These are phyloP conservation scores for Ustulina deusta DNA, from an alignment of 2,329 filamentous ascomycete genomes.

Conservation along the genomic window DNA sequence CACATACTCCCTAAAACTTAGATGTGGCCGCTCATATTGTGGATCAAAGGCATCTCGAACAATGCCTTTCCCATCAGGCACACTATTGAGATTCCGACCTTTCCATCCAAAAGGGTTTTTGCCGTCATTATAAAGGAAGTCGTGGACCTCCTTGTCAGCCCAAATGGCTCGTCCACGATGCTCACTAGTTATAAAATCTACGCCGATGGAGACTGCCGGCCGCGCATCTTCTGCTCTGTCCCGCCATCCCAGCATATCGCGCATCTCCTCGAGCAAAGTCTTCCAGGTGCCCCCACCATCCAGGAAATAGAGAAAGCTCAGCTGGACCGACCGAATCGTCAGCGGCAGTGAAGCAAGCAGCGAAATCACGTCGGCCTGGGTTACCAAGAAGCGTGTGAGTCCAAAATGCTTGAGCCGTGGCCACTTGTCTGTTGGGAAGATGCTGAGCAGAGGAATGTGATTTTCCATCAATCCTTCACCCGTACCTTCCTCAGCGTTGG, in stretches of 20 bases:
- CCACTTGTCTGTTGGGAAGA: not conserved
- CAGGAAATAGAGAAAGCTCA: not conserved
- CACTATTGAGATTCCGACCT: not conserved
- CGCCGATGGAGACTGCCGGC: not conserved
- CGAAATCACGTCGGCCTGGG: not conserved
- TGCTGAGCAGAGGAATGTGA: not conserved
- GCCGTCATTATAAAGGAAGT: not conserved
- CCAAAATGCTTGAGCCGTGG: not conserved
- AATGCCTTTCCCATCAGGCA: not conserved
- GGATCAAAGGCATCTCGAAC: slow-evolving; percentile 2
- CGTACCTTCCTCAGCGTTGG: not conserved
- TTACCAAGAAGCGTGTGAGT: not conserved
- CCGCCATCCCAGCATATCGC: not conserved
- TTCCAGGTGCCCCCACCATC: not conserved
- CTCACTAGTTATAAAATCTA: not conserved
- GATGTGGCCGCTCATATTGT: not conserved
- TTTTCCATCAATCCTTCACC: not conserved
- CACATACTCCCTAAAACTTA: not conserved
- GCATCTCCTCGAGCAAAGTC: not conserved
- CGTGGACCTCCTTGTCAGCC: not conserved
- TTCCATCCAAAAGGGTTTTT: not conserved
- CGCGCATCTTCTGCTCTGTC: not conserved
- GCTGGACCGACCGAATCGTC: not conserved
- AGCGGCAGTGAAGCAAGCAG: not conserved
- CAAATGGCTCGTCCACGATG: not conserved